These are phyloP conservation scores for Kazachstania psychrophila DNA, from an alignment of 805 yeast species.

Conservation along the genomic window DNA sequence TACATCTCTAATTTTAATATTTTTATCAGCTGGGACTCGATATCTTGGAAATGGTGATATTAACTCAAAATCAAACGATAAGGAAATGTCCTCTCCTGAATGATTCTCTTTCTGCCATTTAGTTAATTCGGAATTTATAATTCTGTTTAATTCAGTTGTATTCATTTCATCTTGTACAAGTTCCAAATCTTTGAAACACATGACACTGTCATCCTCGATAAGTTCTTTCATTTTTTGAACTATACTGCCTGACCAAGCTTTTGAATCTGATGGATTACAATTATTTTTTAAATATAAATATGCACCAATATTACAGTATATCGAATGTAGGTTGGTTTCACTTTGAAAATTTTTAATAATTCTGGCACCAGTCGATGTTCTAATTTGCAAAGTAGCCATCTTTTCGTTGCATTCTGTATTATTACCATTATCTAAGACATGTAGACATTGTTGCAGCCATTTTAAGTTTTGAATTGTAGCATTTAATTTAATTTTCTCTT, in stretches of 20 bases:
- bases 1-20: constrained; percentile 32
- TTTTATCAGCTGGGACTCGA: constrained; percentile 32
- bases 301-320: constrained; percentile 21
- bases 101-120: constrained; percentile 7
- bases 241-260: constrained; percentile 53
- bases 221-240: constrained; percentile 29
- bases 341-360: constrained; percentile 19
- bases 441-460: constrained; percentile 19
- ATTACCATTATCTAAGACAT: not conserved
- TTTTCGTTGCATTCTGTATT: not conserved
- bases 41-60: constrained; percentile 56
- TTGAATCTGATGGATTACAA: constrained; percentile 53
- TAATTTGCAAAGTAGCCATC: constrained; percentile 24
- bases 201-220: constrained; percentile 7
- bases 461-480: constrained; percentile 14
- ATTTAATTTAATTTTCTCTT: constrained; percentile 10
- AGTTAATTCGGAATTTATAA: constrained; percentile 12
- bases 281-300: constrained; percentile 17
- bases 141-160: constrained; percentile 5
- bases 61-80: constrained; percentile 45
- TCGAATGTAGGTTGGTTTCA: constrained; percentile 13
- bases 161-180: constrained; percentile 7
- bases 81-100: not conserved
- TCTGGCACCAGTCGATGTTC: constrained; percentile 27
- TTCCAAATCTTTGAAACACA: constrained; percentile 17